Percentiles rank a stretch among this genome's conserved stretches.
Evolutionary conservation across 2,329 filamentous ascomycete species (phyloP).

Genomic region (Chaetomium globosum): DNA sequence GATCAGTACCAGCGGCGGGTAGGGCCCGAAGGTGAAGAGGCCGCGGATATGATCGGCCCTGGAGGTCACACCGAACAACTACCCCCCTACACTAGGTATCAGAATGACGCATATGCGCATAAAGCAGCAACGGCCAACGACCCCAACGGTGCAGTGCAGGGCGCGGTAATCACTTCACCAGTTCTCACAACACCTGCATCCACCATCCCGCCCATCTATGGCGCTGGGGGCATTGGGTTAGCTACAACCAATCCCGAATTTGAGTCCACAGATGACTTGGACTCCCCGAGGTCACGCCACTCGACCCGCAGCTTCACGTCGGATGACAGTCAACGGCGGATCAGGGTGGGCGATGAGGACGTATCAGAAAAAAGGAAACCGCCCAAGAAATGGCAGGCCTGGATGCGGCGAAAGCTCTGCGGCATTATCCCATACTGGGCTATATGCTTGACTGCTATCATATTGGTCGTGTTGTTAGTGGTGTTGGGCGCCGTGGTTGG

Average conservation of each 20-base stretch:
- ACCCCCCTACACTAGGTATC: constrained; percentile 88
- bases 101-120: constrained; percentile 68
- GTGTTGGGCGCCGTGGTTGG: constrained; percentile 62
- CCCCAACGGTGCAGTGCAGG: not conserved
- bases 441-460: constrained; percentile 53
- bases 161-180: constrained; percentile 24
- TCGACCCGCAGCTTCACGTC: constrained; percentile 56
- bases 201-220: constrained; percentile 46
- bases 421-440: constrained; percentile 64
- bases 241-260: constrained; percentile 66
- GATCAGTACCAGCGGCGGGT: constrained; percentile 71
- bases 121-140: constrained; percentile 49
- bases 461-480: constrained; percentile 56
- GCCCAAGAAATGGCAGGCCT: constrained; percentile 55
- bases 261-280: constrained; percentile 59
- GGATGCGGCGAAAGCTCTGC: constrained; percentile 59
- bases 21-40: constrained; percentile 80
- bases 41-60: constrained; percentile 82
- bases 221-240: constrained; percentile 64
- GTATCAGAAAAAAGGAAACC: constrained; percentile 53
- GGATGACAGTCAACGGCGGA: constrained; percentile 56
- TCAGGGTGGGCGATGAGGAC: constrained; percentile 54
- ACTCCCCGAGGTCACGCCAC: constrained; percentile 53
- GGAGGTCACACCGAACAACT: constrained; percentile 89
- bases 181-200: constrained; percentile 27